Percentiles rank a stretch among this genome's conserved stretches.
Conservation (phyloP, 2,329 filamentous ascomycete genomes). For the Rutstroemia sp. region DNA sequence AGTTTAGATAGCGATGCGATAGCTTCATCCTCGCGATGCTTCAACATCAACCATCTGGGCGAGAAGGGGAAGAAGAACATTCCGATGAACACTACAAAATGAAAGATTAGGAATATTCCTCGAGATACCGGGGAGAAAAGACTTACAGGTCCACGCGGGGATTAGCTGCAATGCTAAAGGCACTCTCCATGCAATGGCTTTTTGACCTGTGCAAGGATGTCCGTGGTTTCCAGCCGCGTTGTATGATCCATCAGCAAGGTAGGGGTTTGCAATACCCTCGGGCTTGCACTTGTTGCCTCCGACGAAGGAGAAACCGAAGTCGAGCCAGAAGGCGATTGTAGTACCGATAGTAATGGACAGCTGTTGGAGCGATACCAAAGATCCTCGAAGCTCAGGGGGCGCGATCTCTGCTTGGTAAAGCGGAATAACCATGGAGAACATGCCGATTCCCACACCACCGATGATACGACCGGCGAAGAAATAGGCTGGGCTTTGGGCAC, state of each 20-base stretch:
- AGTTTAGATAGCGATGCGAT: slow-evolving; percentile 37
- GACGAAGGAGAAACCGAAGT: slow-evolving; percentile 49
- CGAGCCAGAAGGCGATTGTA: slow-evolving; percentile 44
- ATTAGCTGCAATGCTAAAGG: slow-evolving; percentile 51
- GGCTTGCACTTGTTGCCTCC: slow-evolving; percentile 30
- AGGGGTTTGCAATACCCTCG: slow-evolving; percentile 2
- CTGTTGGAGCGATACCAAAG: slow-evolving; percentile 54
- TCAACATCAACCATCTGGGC: slow-evolving; percentile 40
- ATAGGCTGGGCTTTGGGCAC: slow-evolving; percentile 39
- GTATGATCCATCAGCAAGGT: slow-evolving; percentile 12
- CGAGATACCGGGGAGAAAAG: not conserved
- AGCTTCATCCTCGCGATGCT: slow-evolving; percentile 38
- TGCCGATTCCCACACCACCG: slow-evolving; percentile 43
- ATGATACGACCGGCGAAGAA: slow-evolving; percentile 45
- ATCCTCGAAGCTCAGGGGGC: slow-evolving; percentile 48
- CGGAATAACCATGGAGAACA: slow-evolving; percentile 42
- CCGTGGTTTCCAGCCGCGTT: slow-evolving; percentile 50
- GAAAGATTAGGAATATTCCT: not conserved
- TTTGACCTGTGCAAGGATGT: slow-evolving; percentile 17
- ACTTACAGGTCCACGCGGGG: slow-evolving; percentile 47
- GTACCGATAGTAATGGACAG: slow-evolving; percentile 48
- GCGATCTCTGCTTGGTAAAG: slow-evolving; percentile 56
- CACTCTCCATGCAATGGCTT: slow-evolving; percentile 47
- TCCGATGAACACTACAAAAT: slow-evolving; percentile 36
- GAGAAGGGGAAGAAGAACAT: slow-evolving; percentile 47